Evolutionary conservation across 1,284 basidiomycete genomes (phyloP), one percentile per base, ranked within the genome.

Genomic region (Mycosarcoma mackinlayi): DNA sequence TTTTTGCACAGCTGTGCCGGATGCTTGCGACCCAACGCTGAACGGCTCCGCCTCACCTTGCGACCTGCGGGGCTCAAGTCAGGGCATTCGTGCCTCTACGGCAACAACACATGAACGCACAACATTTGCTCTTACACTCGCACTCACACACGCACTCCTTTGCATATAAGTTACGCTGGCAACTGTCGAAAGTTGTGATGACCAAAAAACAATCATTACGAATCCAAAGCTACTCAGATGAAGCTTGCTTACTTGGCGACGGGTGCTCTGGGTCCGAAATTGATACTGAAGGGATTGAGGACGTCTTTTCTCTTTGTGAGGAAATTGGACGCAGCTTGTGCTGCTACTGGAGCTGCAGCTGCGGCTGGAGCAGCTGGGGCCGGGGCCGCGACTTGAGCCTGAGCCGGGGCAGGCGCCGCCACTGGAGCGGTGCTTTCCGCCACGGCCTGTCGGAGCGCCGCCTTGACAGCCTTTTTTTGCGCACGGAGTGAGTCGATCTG

Each of bases 231-330:
- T n/a, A n/a, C n/a, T n/a, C n/a, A n/a, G n/a, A n/a, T n/a, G n/a
- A 14, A 30, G 4, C 6, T 40, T 13, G 25, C 14, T 33, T 66
- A 66, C 44, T 60, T 66, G 19, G 50, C 21, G 16, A 34, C 38
- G 2, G 69, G 69, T 0, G 51, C 55, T 0, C 69, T 19, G 1
- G 69, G 69, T 2, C 69, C 64, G 40, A 72, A 72, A 27, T 68
- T 72, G 53, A 72, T 61, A 3, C 39, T 41, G 28, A 72, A 68
- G 0, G 69, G 69, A 21, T 68, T 72, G n/a, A 72, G 49, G 8
- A 72, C 48, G 30, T 72, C 69, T 27, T 63, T 67, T 19, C 39
- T 23, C 13, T 37, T 51, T 1, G 57, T 39, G 2, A 71, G 21
- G 48, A 71, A 66, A n/a, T 19, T 39, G 14, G 44, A 16, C 6